A percentile compares a stretch with the other conserved stretches of the same genome.
phyloP scores from a whole-genome alignment of 371 early-diverging fungal genomes.

The Funneliformis caledonium region DNA sequence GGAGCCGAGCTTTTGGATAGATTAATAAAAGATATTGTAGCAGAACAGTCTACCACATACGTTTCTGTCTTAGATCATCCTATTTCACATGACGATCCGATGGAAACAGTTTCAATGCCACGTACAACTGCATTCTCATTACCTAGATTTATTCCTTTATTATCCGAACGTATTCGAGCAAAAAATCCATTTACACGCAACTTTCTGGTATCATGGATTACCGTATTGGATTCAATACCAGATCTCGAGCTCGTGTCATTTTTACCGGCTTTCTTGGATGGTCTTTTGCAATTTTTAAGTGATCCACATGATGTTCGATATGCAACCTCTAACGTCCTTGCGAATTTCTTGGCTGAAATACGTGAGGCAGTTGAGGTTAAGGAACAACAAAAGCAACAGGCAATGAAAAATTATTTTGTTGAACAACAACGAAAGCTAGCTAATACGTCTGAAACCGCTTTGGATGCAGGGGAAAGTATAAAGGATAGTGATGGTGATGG shows the following conservation, averaged over 20 bases:
- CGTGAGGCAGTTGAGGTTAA: slow-evolving; percentile 74
- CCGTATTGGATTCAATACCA: slow-evolving; percentile 85
- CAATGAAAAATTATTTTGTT: slow-evolving; percentile 42
- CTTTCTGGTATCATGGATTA: slow-evolving; percentile 92
- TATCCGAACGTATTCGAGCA: slow-evolving; percentile 85
- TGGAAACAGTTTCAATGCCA: slow-evolving; percentile 46
- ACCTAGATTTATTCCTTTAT: slow-evolving; percentile 85
- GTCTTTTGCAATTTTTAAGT: slow-evolving; percentile 80
- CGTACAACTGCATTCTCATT: slow-evolving; percentile 75
- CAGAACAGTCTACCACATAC: slow-evolving; percentile 80
- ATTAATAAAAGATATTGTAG: slow-evolving; percentile 91
- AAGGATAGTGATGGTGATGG: slow-evolving; percentile 29
- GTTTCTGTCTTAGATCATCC: slow-evolving; percentile 36
- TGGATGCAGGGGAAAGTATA: slow-evolving; percentile 42
- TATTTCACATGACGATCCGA: slow-evolving; percentile 43
- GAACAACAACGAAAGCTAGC: slow-evolving; percentile 43
- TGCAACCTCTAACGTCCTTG: slow-evolving; percentile 66
- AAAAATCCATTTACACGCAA: slow-evolving; percentile 85
- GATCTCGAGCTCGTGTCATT: slow-evolving; percentile 86
- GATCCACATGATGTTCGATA: slow-evolving; percentile 88
- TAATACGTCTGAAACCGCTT: slow-evolving; percentile 31
- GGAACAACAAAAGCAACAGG: slow-evolving; percentile 51
- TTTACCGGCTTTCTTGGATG: slow-evolving; percentile 89
- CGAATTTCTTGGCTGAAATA: slow-evolving; percentile 82
- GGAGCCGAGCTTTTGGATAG: slow-evolving; percentile 89